phyloP scores from a whole-genome alignment of 768 basidiomycete species.

The Boletellus ananiceps region DNA sequence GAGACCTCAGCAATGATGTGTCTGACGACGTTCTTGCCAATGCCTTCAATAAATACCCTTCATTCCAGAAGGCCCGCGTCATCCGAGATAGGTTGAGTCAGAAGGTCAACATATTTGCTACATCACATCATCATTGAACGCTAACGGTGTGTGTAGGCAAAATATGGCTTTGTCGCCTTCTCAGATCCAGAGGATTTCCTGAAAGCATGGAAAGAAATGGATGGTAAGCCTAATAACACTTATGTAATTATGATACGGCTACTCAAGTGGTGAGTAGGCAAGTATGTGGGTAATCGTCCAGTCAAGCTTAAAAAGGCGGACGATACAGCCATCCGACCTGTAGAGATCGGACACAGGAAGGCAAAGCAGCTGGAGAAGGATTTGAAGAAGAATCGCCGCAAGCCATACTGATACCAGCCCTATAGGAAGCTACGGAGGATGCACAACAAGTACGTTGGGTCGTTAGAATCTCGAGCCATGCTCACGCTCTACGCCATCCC shows the following conservation, averaged over 20 bases:
- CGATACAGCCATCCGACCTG: slow-evolving; percentile 76
- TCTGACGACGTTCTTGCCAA: slow-evolving; percentile 91
- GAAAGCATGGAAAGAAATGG: slow-evolving; percentile 99
- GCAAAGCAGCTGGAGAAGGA: slow-evolving; percentile 88
- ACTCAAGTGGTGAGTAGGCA: slow-evolving; percentile 48
- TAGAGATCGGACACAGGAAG: slow-evolving; percentile 91
- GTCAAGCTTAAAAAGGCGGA: slow-evolving; percentile 95
- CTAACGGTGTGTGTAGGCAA: slow-evolving; percentile 54
- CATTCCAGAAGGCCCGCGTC: slow-evolving; percentile 93
- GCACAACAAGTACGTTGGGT: slow-evolving; percentile 27
- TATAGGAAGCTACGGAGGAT: background rate
- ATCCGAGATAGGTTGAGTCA: slow-evolving; percentile 91
- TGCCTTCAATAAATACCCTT: slow-evolving; percentile 90
- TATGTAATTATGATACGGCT: background rate
- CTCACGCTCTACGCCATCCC: slow-evolving; percentile 19
- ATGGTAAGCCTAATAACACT: slow-evolving; percentile 53
- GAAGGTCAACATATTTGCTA: slow-evolving; percentile 54
- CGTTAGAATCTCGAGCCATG: slow-evolving; percentile 18
- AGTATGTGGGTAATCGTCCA: slow-evolving; percentile 98
- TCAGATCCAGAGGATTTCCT: slow-evolving; percentile 98
- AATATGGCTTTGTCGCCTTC: slow-evolving; percentile 96
- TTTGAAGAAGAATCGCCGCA: slow-evolving; percentile 82
- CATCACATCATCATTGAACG: background rate
- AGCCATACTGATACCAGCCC: slow-evolving; percentile 59
- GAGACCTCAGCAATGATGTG: slow-evolving; percentile 97